Evolutionary conservation across 768 basidiomycete species (phyloP).

Genomic region (Phlebiopsis gigantea): DNA sequence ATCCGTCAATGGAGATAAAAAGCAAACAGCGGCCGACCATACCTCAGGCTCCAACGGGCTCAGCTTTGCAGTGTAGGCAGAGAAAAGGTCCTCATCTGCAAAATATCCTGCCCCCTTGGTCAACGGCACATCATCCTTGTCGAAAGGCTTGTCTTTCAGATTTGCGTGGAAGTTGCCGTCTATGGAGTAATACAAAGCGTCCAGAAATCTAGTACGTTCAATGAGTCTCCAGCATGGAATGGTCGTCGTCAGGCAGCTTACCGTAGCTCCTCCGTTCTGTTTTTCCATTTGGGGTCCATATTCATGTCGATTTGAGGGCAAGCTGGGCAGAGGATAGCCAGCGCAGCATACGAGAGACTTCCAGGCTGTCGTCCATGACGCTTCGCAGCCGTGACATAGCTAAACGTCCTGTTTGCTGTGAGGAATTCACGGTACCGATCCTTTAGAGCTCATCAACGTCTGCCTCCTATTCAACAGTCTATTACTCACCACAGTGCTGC

Average conservation of each 20-base stretch:
- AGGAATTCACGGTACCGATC: constrained; percentile 12
- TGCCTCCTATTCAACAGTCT: not conserved
- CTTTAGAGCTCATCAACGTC: not conserved
- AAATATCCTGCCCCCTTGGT: constrained; percentile 12
- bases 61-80: not conserved
- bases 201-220: constrained; percentile 13
- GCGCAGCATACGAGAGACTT: not conserved
- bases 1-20: not conserved
- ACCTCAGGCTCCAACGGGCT: constrained; percentile 4
- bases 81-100: constrained; percentile 8
- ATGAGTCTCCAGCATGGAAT: not conserved
- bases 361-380: not conserved
- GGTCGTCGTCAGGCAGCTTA: not conserved
- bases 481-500: not conserved
- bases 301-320: constrained; percentile 17
- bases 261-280: not conserved
- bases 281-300: constrained; percentile 12
- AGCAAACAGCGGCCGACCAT: not conserved
- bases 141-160: constrained; percentile 9
- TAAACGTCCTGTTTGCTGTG: not conserved
- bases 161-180: constrained; percentile 17
- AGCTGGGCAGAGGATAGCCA: constrained; percentile 13
- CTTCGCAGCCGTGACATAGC: not conserved
- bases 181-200: constrained; percentile 4
- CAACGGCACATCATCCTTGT: constrained; percentile 11